These are phyloP conservation scores for Emydomyces testavorans DNA, from an alignment of 2,329 filamentous ascomycete genomes.

Conservation along the genomic window DNA sequence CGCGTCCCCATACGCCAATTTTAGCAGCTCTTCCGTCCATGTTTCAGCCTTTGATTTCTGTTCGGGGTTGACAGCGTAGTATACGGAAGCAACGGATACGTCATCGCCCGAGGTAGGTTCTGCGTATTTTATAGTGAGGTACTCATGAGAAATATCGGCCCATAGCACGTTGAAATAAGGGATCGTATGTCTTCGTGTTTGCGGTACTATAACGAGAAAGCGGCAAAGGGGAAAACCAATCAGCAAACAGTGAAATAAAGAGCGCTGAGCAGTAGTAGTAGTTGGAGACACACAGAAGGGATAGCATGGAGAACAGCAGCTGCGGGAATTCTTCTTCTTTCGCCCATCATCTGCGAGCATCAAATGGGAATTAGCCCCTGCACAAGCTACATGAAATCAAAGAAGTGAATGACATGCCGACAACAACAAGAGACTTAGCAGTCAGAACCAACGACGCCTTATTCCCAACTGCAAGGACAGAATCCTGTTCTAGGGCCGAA, in stretches of 20 bases:
- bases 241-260: neutral
- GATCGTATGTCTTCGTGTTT: slow-evolving; percentile 40
- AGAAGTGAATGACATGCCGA: slow-evolving; percentile 36
- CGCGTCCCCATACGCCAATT: slow-evolving; percentile 57
- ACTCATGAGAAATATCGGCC: slow-evolving; percentile 52
- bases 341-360: slow-evolving; percentile 41
- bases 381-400: neutral
- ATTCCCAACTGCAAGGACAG: slow-evolving; percentile 44
- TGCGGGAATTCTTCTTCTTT: slow-evolving; percentile 37
- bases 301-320: slow-evolving; percentile 48
- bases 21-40: slow-evolving; percentile 57
- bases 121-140: slow-evolving; percentile 63
- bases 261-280: neutral
- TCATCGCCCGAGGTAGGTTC: slow-evolving; percentile 46
- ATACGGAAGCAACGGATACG: slow-evolving; percentile 50
- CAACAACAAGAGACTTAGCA: slow-evolving; percentile 48
- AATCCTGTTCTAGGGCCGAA: slow-evolving; percentile 9
- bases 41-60: slow-evolving; percentile 39
- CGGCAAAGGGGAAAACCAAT: neutral
- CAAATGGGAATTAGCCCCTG: neutral
- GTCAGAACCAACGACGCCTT: slow-evolving; percentile 50
- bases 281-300: slow-evolving; percentile 36
- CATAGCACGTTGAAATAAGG: slow-evolving; percentile 77
- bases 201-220: neutral
- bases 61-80: slow-evolving; percentile 48